A percentile compares a stretch with the other conserved stretches of the same genome.
These are phyloP conservation scores for Eutrema salsugineum DNA, from an alignment of 441 rosid genomes.

Conservation along the genomic window DNA sequence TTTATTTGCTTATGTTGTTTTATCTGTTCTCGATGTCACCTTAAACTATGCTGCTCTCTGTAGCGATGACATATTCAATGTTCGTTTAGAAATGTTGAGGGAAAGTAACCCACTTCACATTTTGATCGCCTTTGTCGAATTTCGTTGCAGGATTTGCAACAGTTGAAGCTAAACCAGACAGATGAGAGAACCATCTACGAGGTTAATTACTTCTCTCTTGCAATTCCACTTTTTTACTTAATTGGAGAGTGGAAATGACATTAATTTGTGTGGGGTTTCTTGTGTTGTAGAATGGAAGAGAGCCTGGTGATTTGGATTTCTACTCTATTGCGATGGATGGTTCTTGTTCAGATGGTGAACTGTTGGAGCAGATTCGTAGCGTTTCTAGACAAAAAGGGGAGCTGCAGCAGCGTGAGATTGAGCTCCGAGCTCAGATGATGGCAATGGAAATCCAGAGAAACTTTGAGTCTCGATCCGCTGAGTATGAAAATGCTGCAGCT, in stretches of 20 bases:
- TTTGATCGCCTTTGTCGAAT: not conserved
- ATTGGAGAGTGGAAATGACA: not conserved
- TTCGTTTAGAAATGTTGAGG: not conserved
- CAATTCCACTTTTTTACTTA: not conserved
- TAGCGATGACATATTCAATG: not conserved
- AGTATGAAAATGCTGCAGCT: slow-evolving; percentile 61
- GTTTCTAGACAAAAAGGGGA: slow-evolving; percentile 74
- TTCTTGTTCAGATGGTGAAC: slow-evolving; percentile 42
- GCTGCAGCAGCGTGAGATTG: slow-evolving; percentile 74
- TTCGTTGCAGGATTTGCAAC: slow-evolving; percentile 52
- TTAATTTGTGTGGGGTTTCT: slow-evolving; percentile 36
- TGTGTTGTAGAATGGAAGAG: slow-evolving; percentile 81
- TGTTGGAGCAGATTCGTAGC: slow-evolving; percentile 63
- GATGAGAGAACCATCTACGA: slow-evolving; percentile 85
- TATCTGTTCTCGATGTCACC: not conserved
- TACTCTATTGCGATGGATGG: slow-evolving; percentile 42
- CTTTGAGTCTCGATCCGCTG: slow-evolving; percentile 59
- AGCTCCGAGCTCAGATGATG: slow-evolving; percentile 68
- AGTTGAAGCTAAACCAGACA: slow-evolving; percentile 55
- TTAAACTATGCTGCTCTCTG: not conserved
- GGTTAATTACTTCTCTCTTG: slow-evolving; percentile 43
- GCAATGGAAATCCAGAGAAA: slow-evolving; percentile 56
- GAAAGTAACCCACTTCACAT: not conserved
- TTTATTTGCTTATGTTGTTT: not conserved
- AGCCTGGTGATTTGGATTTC: slow-evolving; percentile 32